A percentile compares a stretch with the other conserved stretches of the same genome.
Evolutionary conservation across 1,139 yeast species (phyloP).

Genomic region (Suhomyces taliae): DNA sequence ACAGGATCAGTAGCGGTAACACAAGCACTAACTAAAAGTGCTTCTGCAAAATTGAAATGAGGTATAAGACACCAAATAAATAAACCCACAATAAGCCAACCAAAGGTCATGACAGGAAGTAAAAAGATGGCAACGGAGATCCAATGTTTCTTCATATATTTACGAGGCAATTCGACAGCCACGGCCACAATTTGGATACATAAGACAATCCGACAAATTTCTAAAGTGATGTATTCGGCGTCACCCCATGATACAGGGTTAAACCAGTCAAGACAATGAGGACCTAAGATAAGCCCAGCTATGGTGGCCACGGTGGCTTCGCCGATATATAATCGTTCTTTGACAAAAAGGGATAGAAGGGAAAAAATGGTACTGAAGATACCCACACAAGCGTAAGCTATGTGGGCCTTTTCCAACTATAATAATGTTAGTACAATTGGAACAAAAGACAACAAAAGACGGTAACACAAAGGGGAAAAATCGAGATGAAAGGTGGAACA

Average conservation of each 20-base stretch:
- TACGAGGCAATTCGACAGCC: slow-evolving; percentile 93
- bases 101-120: slow-evolving; percentile 90
- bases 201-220: slow-evolving; percentile 81
- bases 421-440: slow-evolving; percentile 16
- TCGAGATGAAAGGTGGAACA: not conserved
- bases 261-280: slow-evolving; percentile 89
- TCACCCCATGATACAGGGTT: slow-evolving; percentile 91
- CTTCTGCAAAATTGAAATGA: slow-evolving; percentile 72
- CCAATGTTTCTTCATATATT: slow-evolving; percentile 93
- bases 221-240: slow-evolving; percentile 80
- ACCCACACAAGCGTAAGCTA: slow-evolving; percentile 92
- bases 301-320: slow-evolving; percentile 94
- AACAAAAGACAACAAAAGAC: not conserved
- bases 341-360: slow-evolving; percentile 84
- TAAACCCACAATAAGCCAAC: slow-evolving; percentile 87
- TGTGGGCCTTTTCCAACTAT: slow-evolving; percentile 57
- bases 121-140: slow-evolving; percentile 72
- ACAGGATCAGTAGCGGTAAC: slow-evolving; percentile 98
- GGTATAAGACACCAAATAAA: slow-evolving; percentile 87
- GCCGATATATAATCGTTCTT: slow-evolving; percentile 86
- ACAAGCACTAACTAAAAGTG: slow-evolving; percentile 84
- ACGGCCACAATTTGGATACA: slow-evolving; percentile 96
- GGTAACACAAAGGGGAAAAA: no score
- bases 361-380: slow-evolving; percentile 87
- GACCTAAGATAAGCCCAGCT: slow-evolving; percentile 90